Evolutionary conservation across 768 basidiomycete genomes (phyloP), one percentile per base, ranked within the genome.

Genomic region (Suillus hirtellus): DNA sequence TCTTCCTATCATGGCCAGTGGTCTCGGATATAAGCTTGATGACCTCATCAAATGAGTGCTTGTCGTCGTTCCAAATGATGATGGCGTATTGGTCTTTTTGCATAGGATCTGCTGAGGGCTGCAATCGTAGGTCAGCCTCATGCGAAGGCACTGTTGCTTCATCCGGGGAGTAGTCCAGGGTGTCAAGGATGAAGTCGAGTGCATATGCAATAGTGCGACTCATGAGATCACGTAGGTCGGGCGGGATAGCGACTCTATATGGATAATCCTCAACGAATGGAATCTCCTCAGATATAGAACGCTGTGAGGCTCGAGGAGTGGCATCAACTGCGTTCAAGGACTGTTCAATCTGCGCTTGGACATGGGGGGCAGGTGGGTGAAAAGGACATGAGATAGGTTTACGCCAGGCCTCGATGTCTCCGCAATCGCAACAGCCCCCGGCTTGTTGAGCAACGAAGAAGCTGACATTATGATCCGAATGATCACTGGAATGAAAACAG

Each of bases 51-150:
- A 89, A 91, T 0, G 93, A 95, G 75, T 98, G 97, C 69, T 96
- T 96, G 75, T 99, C 97, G 75, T 97, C 96, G 77, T 96, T 95
- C 95, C 95, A 98, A 5, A 99, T 76, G 34, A 96, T 81, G 63
- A 98, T 82, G 50, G 90, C 89, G 68, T 88, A 93, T 60, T 88
- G 84, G 67, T 93, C 91, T 65, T 88, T 89, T 79, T 84, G 83
- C 82, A 89, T 86, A 11, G 91, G 90, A 67, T 94, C 91, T 7
- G 85, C 87, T 1, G 90, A 87, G 10, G 89, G 86, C 69, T 93
- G 89, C 14, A 88, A 76, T 11, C 89, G 85, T 12, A 93, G 81
- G 62, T 89, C 89, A 0, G 84, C 84, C 70, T 92, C 89, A 63
- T 83, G 84, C 0, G 76, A 67, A 0, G 91, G 91, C 1, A 88